Evolutionary conservation across 768 basidiomycete genomes (phyloP).

Genomic region (Tricholoma flavovirens): DNA sequence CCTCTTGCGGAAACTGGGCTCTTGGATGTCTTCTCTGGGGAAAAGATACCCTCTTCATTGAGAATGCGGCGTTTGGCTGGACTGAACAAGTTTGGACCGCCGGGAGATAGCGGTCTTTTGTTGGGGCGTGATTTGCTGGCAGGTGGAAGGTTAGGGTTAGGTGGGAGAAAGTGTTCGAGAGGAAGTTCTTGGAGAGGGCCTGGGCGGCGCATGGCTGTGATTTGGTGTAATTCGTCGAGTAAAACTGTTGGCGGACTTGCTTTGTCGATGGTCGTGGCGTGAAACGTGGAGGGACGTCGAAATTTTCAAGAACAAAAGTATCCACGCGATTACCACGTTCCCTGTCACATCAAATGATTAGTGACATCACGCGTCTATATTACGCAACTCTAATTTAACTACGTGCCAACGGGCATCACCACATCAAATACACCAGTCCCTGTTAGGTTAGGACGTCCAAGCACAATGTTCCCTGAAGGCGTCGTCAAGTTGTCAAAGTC

Average conservation of each 20-base stretch:
- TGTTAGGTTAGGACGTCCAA: slow-evolving; percentile 81
- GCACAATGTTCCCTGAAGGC: slow-evolving; percentile 87
- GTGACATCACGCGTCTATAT: slow-evolving; percentile 18
- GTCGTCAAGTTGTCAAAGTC: slow-evolving; percentile 92
- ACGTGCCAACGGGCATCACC: slow-evolving; percentile 43
- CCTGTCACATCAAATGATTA: slow-evolving; percentile 10
- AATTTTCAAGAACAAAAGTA: slow-evolving; percentile 3
- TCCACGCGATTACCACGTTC: slow-evolving; percentile 4
- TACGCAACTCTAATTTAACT: slow-evolving; percentile 8
- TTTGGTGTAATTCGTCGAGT: background rate
- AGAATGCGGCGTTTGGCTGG: slow-evolving; percentile 68
- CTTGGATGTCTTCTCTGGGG: slow-evolving; percentile 32
- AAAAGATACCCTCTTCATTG: slow-evolving; percentile 44
- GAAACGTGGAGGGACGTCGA: background rate
- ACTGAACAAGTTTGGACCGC: slow-evolving; percentile 41
- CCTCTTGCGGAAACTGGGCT: slow-evolving; percentile 23
- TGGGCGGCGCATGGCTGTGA: slow-evolving; percentile 28
- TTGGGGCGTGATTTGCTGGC: slow-evolving; percentile 30
- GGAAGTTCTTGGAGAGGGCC: slow-evolving; percentile 62
- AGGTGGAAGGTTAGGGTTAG: slow-evolving; percentile 22
- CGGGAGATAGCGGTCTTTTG: slow-evolving; percentile 64
- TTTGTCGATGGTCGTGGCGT: background rate
- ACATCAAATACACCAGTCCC: slow-evolving; percentile 97
- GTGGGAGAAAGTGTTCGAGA: slow-evolving; percentile 46
- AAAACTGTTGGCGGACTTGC: background rate